Evolutionary conservation across 2,329 filamentous ascomycete genomes (phyloP).

Genomic region (Epichloe bromicola): DNA sequence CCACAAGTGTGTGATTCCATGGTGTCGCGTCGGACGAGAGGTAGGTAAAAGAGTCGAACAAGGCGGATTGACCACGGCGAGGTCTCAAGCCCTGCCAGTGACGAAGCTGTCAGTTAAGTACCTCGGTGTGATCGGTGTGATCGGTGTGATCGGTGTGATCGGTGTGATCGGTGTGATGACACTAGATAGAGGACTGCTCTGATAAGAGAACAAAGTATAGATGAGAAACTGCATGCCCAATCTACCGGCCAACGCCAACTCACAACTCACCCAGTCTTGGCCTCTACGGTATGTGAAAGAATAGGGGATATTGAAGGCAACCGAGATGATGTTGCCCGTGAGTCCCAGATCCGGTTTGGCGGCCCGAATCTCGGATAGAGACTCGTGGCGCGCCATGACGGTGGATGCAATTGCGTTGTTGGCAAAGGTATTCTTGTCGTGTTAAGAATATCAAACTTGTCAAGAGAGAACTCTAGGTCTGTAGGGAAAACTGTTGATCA

Average conservation of each 20-base stretch:
- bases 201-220: too few relatives aligned
- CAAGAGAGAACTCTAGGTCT: neutral
- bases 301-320: conserved; percentile 51
- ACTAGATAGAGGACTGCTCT: too few relatives aligned
- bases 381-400: conserved; percentile 32
- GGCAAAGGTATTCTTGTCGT: neutral
- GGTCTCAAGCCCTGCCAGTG: conserved; percentile 52
- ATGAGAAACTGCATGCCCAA: too few relatives aligned
- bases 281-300: conserved; percentile 44
- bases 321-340: conserved; percentile 54
- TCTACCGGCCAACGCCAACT: conserved; percentile 13
- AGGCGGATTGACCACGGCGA: conserved; percentile 76
- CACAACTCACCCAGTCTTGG: conserved; percentile 49
- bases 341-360: conserved; percentile 44
- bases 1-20: conserved; percentile 87
- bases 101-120: neutral
- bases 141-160: too few relatives aligned
- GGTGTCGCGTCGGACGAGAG: conserved; percentile 71
- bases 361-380: conserved; percentile 40
- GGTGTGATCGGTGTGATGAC: too few relatives aligned
- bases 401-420: neutral
- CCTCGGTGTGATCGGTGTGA: too few relatives aligned
- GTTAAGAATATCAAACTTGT: neutral
- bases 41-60: conserved; percentile 84
- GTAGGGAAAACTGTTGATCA: neutral